Evolutionary conservation across 768 basidiomycete species (phyloP).

Genomic region (Termitomyces sp.): DNA sequence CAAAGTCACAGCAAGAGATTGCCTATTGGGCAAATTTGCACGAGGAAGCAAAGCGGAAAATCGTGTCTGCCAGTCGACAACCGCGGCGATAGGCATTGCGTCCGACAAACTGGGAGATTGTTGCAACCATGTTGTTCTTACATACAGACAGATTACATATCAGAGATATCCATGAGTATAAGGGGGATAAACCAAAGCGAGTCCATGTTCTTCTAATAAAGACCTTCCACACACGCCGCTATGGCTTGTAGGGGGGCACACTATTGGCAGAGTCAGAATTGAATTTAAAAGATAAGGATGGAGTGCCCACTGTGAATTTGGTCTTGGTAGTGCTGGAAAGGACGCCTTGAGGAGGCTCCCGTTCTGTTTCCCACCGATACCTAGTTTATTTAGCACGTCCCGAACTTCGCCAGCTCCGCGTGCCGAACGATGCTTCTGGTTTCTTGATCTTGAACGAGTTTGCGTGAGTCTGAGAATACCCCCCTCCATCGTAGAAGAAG

Average conservation of each 20-base stretch:
- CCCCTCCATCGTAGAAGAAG: conserved; percentile 42
- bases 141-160: conserved; percentile 4
- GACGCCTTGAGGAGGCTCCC: conserved; percentile 64
- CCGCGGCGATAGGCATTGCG: conserved; percentile 2
- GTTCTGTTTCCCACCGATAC: conserved; percentile 65
- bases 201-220: not conserved
- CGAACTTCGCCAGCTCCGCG: conserved; percentile 65
- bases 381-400: conserved; percentile 77
- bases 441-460: conserved; percentile 46
- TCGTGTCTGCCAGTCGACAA: conserved; percentile 38
- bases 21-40: conserved; percentile 84
- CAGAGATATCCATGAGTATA: not conserved
- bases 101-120: not conserved
- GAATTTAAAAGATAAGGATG: not conserved
- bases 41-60: conserved; percentile 66
- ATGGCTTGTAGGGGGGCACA: conserved; percentile 14
- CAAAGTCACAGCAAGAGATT: conserved; percentile 81
- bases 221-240: not conserved
- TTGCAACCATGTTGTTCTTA: conserved; percentile 2
- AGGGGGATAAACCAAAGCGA: not conserved
- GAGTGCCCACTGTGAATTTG: conserved; percentile 24
- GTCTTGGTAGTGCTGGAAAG: conserved; percentile 50
- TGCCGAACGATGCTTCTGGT: conserved; percentile 42
- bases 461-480: conserved; percentile 37
- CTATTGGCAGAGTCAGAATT: not conserved